These are phyloP conservation scores for Ocimum tenuiflorum DNA, from an alignment of 257 asterid genomes.

Conservation along the genomic window DNA sequence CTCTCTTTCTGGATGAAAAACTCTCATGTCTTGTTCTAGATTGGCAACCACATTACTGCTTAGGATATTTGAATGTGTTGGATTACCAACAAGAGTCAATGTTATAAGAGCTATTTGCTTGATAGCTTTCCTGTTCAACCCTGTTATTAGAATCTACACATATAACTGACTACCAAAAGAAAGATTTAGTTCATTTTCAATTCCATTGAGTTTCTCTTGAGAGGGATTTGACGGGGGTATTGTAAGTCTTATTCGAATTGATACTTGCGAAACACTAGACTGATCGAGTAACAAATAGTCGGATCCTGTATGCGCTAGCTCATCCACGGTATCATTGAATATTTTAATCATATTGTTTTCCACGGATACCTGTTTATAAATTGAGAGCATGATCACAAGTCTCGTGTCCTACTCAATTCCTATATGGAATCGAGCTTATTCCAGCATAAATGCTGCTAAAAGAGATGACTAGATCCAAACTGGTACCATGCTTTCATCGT, in stretches of 20 bases:
- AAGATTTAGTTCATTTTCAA: conserved; percentile 47
- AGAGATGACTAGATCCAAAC: conserved; percentile 26
- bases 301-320: conserved; percentile 28
- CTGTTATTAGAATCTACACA: conserved; percentile 26
- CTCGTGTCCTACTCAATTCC: conserved; percentile 29
- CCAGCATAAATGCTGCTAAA: conserved; percentile 27
- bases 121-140: conserved; percentile 32
- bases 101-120: conserved; percentile 27
- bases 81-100: conserved; percentile 30
- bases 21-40: conserved; percentile 44
- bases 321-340: conserved; percentile 30
- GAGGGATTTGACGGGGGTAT: conserved; percentile 29
- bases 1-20: conserved; percentile 25
- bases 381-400: conserved; percentile 36
- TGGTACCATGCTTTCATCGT: too few species aligned
- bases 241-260: conserved; percentile 27
- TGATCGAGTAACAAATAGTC: conserved; percentile 29
- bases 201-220: conserved; percentile 20
- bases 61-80: conserved; percentile 18
- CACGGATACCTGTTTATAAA: conserved; percentile 23
- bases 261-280: conserved; percentile 29
- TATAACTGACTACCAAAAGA: conserved; percentile 40
- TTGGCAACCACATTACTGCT: conserved; percentile 20
- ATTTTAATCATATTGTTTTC: conserved; percentile 29
- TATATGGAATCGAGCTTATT: conserved; percentile 25